These are phyloP conservation scores for Barbarea vulgaris DNA, from an alignment of 345 rosid genomes.

Conservation along the genomic window DNA sequence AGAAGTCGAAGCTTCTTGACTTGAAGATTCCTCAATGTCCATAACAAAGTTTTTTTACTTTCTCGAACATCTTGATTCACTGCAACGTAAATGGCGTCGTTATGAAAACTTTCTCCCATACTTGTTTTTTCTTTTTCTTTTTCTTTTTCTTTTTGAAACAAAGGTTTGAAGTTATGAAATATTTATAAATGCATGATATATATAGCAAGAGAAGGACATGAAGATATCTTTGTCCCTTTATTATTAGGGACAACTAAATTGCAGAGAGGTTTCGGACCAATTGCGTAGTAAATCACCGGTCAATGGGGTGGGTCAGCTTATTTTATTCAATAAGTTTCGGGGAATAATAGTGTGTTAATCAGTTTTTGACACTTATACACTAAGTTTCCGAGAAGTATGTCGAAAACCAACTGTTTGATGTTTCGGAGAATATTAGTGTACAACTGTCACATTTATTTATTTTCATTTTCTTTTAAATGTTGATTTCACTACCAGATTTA, in stretches of 20 bases:
- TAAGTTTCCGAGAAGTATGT: slow-evolving; percentile 8
- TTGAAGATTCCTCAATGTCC: slow-evolving; percentile 50
- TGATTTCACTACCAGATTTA: not conserved
- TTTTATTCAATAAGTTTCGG: slow-evolving; percentile 26
- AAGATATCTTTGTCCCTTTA: not conserved
- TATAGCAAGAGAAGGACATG: not conserved
- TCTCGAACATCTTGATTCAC: slow-evolving; percentile 52
- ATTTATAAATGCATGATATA: not conserved
- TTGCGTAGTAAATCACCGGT: slow-evolving; percentile 20
- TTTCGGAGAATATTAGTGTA: not conserved
- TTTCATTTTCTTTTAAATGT: not conserved
- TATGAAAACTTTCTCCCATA: slow-evolving; percentile 28
- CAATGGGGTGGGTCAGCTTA: slow-evolving; percentile 23
- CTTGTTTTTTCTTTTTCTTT: not conserved
- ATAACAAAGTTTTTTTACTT: slow-evolving; percentile 49
- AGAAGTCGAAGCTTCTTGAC: slow-evolving; percentile 43
- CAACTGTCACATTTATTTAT: not conserved
- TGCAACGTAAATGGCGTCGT: slow-evolving; percentile 56
- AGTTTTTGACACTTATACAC: not conserved
- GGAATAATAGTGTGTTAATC: not conserved
- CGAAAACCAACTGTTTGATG: not conserved
- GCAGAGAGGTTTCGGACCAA: slow-evolving; percentile 24
- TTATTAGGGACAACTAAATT: not conserved
- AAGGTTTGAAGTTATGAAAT: not conserved
- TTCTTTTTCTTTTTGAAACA: not conserved